A percentile compares a stretch with the other conserved stretches of the same genome.
Evolutionary conservation across 441 rosid genomes (phyloP).

Genomic region (Lepidium campestre): DNA sequence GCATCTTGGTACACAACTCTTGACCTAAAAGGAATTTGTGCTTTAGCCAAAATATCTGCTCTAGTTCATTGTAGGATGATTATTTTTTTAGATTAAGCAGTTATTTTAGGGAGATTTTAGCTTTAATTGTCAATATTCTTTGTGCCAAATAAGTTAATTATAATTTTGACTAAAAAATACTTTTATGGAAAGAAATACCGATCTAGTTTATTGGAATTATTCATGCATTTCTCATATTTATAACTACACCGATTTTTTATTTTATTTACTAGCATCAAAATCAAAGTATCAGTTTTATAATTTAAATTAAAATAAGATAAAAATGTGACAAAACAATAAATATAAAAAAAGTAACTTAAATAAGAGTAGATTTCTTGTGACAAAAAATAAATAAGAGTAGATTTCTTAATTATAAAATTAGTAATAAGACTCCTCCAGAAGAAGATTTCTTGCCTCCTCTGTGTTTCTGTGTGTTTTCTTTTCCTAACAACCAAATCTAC

Average conservation of each 20-base stretch:
- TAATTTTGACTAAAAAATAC: not conserved
- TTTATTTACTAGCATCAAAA: not conserved
- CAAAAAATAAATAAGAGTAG: not conserved
- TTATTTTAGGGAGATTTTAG: not conserved
- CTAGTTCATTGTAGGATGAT: not conserved
- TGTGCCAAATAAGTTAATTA: not conserved
- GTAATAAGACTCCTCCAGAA: slow-evolving; percentile 2
- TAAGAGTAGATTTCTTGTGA: not conserved
- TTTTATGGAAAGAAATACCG: not conserved
- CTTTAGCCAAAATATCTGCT: not conserved
- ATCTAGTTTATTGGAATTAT: not conserved
- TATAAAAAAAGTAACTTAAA: slow-evolving; percentile 5
- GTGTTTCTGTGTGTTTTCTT: not conserved
- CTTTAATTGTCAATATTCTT: not conserved
- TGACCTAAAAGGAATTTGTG: not conserved
- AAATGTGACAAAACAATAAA: not conserved
- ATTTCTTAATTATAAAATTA: not conserved
- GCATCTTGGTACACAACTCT: not conserved
- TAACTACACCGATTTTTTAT: not conserved
- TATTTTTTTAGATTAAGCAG: not conserved
- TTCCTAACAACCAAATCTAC: slow-evolving; percentile 20
- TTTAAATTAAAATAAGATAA: not conserved
- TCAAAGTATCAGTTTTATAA: slow-evolving; percentile 5
- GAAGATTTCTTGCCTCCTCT: slow-evolving; percentile 14
- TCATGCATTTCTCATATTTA: not conserved